Evolutionary conservation across 148 eudicot species (phyloP), one percentile per base, ranked within the genome.

Genomic region (Amaranthus cruentus): DNA sequence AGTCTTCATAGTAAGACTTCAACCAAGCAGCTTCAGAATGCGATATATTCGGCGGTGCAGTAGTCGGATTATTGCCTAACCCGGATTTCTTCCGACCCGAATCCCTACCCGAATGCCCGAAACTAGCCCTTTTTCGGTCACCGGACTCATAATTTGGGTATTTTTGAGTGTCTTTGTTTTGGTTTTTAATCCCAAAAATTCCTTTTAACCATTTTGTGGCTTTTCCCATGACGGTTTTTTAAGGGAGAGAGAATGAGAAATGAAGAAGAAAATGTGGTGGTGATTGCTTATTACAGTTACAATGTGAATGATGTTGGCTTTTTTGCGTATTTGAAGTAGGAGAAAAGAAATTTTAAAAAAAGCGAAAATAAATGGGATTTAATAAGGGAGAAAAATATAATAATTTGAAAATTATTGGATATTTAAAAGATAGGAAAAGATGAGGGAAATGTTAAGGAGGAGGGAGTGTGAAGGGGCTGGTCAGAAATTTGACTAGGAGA

Each of bases 131-230:
- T 18, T 62, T 80, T 78, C 62, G 63, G 84, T 73, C 81, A 42
- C 77, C 77, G 81, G 84, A 75, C 50, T 72, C 68, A 4, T 48
- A 47, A 6, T 12, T 70, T 56, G 42, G 74, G 1, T 56, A 11
- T 51, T 43, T 55, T 62, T 15, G 2, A 2, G 6, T 55, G 28
- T 55, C n/a, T 12, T 58, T 55, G 49, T 12, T 76, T 51, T 80
- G 51, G 55, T 71, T 44, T 62, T 81, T 86, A 1, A 86, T 78
- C 2, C 91, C 91, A 47, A 90, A 90, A 58, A 90, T 75, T 3
- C 85, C 84, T 83, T 86, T 90, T 9, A 90, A 62, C 96, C 91
- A 90, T 74, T 82, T 82, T 5, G 84, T 77, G 49, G 86, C 87
- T 74, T 80, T 90, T 4, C 96, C 96, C 96, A 90, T 80, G 68